Percentiles rank a stretch among this genome's conserved stretches.
phyloP scores from a whole-genome alignment of 2,329 filamentous ascomycete genomes.

The Paraconiothyrium brasiliense region DNA sequence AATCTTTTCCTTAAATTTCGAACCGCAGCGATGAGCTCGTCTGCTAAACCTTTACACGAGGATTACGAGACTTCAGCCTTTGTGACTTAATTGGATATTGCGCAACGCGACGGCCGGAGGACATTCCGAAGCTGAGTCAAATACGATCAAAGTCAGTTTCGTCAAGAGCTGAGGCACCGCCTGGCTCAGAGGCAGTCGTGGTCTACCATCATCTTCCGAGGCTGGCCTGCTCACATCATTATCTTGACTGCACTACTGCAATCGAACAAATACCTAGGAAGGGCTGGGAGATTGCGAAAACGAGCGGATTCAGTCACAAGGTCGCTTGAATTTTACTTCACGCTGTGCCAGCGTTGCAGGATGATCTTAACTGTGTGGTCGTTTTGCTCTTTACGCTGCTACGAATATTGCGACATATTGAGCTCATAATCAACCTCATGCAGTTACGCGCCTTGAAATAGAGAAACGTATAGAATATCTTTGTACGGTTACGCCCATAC shows the following conservation, averaged over 20 bases:
- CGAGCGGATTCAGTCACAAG: too few relatives aligned
- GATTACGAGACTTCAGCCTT: conserved; percentile 45
- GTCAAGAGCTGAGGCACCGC: conserved; percentile 55
- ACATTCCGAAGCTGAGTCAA: conserved; percentile 28
- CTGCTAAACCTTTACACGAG: conserved; percentile 52
- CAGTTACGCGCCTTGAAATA: not conserved
- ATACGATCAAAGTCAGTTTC: conserved; percentile 55
- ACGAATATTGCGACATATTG: not conserved
- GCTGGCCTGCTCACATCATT: not conserved
- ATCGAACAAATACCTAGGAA: too few relatives aligned
- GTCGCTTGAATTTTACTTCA: too few relatives aligned
- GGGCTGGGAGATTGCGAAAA: too few relatives aligned
- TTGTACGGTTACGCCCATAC: too few relatives aligned
- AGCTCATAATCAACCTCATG: not conserved
- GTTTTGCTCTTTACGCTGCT: too few relatives aligned
- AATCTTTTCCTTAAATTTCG: too few relatives aligned
- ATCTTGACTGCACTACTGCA: not conserved
- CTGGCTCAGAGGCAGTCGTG: not conserved
- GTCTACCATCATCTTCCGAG: not conserved
- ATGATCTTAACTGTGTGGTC: too few relatives aligned
- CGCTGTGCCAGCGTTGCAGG: too few relatives aligned
- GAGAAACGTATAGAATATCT: too few relatives aligned
- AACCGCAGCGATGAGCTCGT: conserved; percentile 25
- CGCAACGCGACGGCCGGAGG: conserved; percentile 28
- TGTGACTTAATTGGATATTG: conserved; percentile 29